Evolutionary conservation across 257 asterid species (phyloP), one percentile per base, ranked within the genome.

Genomic region (Solanum pimpinellifolium): DNA sequence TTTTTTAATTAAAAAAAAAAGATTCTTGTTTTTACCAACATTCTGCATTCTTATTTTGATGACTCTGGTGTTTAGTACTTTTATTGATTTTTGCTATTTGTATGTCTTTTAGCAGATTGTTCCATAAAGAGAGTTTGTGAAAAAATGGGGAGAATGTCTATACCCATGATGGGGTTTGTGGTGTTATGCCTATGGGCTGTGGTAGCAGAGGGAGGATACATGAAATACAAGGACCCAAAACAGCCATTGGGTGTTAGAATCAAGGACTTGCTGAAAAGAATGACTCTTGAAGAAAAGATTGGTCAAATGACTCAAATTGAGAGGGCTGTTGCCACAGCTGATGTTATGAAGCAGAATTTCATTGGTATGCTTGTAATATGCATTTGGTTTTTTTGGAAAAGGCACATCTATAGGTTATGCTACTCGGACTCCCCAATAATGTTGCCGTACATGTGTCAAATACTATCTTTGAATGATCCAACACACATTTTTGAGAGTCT

Each of bases 231-330:
- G 88, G 98, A 96, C 83, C 94, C 98, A 41, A 90, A 88, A 83
- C 98, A 93, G 93, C 93, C 95, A 1, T 23, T 94, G 41, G 90
- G 88, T 86, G 91, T 15, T 15, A 90, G 98, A 82, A 93, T 96
- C 85, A 95, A 86, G 77, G 99, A 96, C 47, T 90, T 95, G 92
- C 90, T 95, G 97, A 77, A 72, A 23, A 91, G 91, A 83, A 94
- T 96, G 98, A 96, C 92, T 13, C 90, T 96, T 68, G 96, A 91
- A 83, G 98, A 96, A 86, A 96, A 96, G 92, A 95, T 96, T 85
- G 99, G 99, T 2, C 99, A 96, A 84, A 96, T 96, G 99, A 88
- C 91, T 25, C 98, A 96, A 92, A 94, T 96, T 90, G 99, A 94
- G 92, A 92, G 97, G 86, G 68, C 89, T 85, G n/a, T 90, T 27